Percentiles rank a stretch among this genome's conserved stretches.
Conservation (phyloP, 1,139 yeast species). For the Scheffersomyces titani region DNA sequence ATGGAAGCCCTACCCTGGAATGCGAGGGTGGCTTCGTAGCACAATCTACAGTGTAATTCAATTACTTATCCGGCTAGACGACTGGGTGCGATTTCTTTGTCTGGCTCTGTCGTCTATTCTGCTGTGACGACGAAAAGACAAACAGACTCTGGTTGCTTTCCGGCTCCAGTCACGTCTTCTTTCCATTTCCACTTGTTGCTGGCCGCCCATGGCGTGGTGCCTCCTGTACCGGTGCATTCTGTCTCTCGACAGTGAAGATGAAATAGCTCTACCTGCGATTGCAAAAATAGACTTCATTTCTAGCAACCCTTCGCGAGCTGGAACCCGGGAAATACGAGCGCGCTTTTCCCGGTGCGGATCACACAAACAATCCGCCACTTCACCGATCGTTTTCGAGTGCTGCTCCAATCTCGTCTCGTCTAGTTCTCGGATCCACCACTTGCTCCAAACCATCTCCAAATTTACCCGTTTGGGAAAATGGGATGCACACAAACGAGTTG, state of each 20-base stretch:
- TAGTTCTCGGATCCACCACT: background rate
- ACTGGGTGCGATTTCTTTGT: background rate
- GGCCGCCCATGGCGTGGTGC: background rate
- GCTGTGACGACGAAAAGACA: no score
- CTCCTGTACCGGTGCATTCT: background rate
- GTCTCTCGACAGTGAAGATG: background rate
- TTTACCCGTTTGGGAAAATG: background rate
- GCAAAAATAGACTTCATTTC: background rate
- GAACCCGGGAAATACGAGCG: background rate
- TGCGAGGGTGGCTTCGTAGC: background rate
- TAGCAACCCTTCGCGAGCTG: background rate
- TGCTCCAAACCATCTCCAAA: background rate
- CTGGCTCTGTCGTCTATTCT: no score
- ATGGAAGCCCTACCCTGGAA: background rate
- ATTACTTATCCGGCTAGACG: background rate
- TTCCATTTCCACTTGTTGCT: background rate
- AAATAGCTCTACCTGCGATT: background rate
- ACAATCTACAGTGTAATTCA: background rate
- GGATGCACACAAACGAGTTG: background rate
- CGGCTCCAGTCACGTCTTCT: background rate
- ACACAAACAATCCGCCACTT: background rate
- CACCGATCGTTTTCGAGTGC: background rate
- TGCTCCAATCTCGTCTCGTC: background rate
- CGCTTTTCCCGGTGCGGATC: background rate
- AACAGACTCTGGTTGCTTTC: no score